Base-by-base conservation (phyloP, 2,329 filamentous ascomycete genomes). In the Colletotrichum brevisporum region DNA sequence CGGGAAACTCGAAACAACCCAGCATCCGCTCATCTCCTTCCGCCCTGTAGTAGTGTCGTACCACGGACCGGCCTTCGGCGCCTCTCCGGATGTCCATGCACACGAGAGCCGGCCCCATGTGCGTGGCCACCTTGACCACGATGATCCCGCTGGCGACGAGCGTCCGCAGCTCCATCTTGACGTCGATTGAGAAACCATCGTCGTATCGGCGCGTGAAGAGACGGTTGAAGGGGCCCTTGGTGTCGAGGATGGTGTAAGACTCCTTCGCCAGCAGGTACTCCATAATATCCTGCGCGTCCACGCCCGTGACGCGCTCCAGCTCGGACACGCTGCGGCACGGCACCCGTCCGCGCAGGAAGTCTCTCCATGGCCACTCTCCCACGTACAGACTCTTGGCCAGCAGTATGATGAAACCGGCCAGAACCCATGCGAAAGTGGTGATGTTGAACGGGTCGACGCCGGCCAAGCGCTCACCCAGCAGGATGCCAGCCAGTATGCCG, bases 361-460 rank as follows among this genome's bases (percentile, higher is more conserved):
- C 76, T 16, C 71, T 63, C 77, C 77, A 79, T 0, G 72, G 48
- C 77, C 77, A 79, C 4, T 72, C 56, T 0, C 64, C 31, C 1
- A 78, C 76, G 0, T 58, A 63, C 2, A 75, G 36, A 51, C 56
- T 70, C 68, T 79, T 78, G 52, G 63, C 61, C 0, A 78, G 36
- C 2, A 79, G 65, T 0, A 78, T 47, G 6, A 76, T 2, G 36
- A 78, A 76, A 3, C 69, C 76, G 2, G 76, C 72, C 0, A 76
- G 24, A 0, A 73, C 71, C 77, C 76, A 79, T 10, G 56, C 27
- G 63, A 73, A 79, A 8, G 62, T 68, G 0, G 76, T 71, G 39
- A 79, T 72, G 53, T 76, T 74, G 72, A 77, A 78, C 3, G 77
- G 77, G 55, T 79, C 77, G 2, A 79, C 77, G 12, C 74, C 76